Evolutionary conservation across 2,329 filamentous ascomycete species (phyloP), one percentile per base, ranked within the genome.

Genomic region (Trichocomaceae sp.): DNA sequence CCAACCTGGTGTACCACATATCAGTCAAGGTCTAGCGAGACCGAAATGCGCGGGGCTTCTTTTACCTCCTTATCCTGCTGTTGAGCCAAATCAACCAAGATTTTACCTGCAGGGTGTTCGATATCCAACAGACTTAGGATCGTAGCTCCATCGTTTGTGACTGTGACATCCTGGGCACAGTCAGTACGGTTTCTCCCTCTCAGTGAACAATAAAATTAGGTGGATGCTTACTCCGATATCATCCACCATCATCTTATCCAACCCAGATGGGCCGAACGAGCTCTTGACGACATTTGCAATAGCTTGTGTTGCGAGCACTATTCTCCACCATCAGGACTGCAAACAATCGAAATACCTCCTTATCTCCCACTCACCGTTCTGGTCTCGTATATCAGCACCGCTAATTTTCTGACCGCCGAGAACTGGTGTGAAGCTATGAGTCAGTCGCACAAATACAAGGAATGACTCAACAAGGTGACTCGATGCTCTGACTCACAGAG

Each of bases 221-320:
- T 63, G 60, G 60, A 54, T 61, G 57, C 85, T 65, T 83, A 90
- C 87, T 69, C 93, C 93, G 72, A 99, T 97, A 72, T 99, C 93
- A 77, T 99, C 93, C 66, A 99, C 93, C 93, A 99, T 97, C 93
- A 99, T 99, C 83, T 99, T 99, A 73, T 99, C 93, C 62, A 99
- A 82, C 48, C 93, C 93, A 59, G 90, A 96, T 50, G 93, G 93
- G 54, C 93, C 93, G 70, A 99, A 99, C 15, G 93, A 99, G 75
- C 89, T 96, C 80, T 96, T 97, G 73, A 99, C 90, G 57, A 99
- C 91, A 84, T 97, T 99, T 66, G 93, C 87, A 68, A 99, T 97
- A 57, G 92, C 90, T 73, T 96, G 90, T 46, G 93, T 97, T 63
- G 93, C 93, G 63, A 90, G 83, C 48, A 97, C 93, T 91, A 68